Percentiles rank a stretch among this genome's conserved stretches.
phyloP scores from a whole-genome alignment of 306 rosid species.

The Urtica urens region DNA sequence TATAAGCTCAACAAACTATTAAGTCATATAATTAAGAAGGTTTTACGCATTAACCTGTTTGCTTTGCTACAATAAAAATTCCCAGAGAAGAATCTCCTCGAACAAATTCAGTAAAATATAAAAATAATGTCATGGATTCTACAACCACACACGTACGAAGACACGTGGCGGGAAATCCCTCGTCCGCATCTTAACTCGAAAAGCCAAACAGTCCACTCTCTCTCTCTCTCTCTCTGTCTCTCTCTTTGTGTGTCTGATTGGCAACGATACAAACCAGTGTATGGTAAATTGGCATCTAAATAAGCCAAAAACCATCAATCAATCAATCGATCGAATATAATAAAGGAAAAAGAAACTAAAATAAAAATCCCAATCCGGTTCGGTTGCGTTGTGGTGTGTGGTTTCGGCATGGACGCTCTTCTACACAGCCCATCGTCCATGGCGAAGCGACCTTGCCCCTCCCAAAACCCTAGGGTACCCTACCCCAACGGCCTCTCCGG shows the following conservation, averaged over 20 bases:
- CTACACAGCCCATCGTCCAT: slow-evolving; percentile 43
- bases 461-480: slow-evolving; percentile 54
- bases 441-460: slow-evolving; percentile 90
- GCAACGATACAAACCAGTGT: not conserved
- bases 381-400: no score
- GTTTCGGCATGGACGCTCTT: slow-evolving; percentile 44
- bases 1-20: no score
- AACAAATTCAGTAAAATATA: no score
- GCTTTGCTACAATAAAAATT: no score
- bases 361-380: not conserved
- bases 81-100: no score
- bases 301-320: no score
- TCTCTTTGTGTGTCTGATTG: not conserved
- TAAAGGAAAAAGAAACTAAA: no score
- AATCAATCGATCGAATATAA: not conserved
- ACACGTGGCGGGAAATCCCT: slow-evolving; percentile 17
- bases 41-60: no score
- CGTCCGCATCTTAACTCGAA: slow-evolving; percentile 8
- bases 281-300: not conserved
- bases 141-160: slow-evolving; percentile 8
- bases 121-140: not conserved
- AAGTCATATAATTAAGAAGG: no score
- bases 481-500: slow-evolving; percentile 23
- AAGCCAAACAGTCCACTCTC: not conserved
- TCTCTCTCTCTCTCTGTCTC: not conserved